Evolutionary conservation across 1,139 yeast species (phyloP).

Genomic region (Kodamaea suecica): DNA sequence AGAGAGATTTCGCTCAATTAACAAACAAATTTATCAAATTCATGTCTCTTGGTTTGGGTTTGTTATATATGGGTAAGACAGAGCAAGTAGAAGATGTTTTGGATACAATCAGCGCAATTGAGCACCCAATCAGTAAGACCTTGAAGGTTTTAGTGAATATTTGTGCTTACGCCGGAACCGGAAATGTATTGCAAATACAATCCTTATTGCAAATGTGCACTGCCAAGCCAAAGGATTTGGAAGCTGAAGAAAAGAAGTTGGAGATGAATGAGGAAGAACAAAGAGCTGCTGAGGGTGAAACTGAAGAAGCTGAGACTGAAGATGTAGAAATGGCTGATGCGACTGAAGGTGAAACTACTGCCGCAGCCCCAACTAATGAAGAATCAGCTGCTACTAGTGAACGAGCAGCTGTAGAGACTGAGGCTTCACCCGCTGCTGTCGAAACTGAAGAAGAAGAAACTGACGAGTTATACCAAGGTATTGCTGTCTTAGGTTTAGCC

Average conservation of each 20-base stretch:
- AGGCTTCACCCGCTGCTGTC: conserved; percentile 2
- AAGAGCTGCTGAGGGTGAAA: conserved; percentile 13
- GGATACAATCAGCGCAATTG: conserved; percentile 93
- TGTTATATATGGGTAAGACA: conserved; percentile 89
- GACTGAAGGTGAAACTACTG: conserved; percentile 4
- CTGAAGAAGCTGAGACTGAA: conserved; percentile 14
- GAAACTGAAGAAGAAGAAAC: conserved; percentile 26
- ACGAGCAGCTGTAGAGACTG: no score
- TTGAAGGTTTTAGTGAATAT: conserved; percentile 87
- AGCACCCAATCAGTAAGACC: conserved; percentile 88
- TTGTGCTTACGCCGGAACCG: conserved; percentile 97
- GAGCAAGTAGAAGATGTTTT: conserved; percentile 94
- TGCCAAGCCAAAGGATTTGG: conserved; percentile 44
- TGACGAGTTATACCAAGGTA: conserved; percentile 66
- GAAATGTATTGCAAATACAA: conserved; percentile 94
- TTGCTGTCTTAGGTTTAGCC: conserved; percentile 93
- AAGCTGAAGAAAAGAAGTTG: conserved; percentile 34
- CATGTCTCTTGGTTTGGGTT: conserved; percentile 88
- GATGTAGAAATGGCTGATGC: conserved; percentile 14
- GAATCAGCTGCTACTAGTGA: no score
- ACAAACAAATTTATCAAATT: conserved; percentile 86
- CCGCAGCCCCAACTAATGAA: conserved; percentile 4
- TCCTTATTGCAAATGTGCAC: conserved; percentile 86
- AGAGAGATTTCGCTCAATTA: conserved; percentile 74
- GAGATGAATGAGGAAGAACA: conserved; percentile 40